Percentiles rank a stretch among this genome's conserved stretches.
Evolutionary conservation across 176 grass and related monocot species (phyloP).

Genomic region (Cocos nucifera): DNA sequence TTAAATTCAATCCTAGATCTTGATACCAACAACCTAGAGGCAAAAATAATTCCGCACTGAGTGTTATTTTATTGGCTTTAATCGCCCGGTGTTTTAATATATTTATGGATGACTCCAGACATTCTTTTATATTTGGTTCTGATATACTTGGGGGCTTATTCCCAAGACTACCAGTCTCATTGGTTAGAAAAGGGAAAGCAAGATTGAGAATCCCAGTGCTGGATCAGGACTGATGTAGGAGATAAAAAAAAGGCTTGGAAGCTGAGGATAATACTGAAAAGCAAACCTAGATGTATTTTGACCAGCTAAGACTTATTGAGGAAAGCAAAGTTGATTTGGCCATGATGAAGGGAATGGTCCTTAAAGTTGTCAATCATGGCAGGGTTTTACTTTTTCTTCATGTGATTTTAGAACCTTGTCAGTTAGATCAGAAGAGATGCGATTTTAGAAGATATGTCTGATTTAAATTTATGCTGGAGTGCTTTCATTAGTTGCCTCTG

Average conservation of each 20-base stretch:
- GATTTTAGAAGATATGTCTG: not conserved
- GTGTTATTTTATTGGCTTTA: constrained; percentile 9
- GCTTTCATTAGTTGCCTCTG: too few relatives aligned
- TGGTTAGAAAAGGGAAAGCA: not conserved
- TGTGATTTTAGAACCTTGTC: constrained; percentile 34
- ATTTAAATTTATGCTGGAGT: too few relatives aligned
- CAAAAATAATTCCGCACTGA: constrained; percentile 1
- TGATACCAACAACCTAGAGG: not conserved
- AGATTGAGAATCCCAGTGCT: constrained; percentile 9
- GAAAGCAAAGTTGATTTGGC: constrained; percentile 6
- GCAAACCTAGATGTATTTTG: constrained; percentile 9
- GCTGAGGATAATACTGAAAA: not conserved
- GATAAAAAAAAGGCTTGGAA: constrained; percentile 17
- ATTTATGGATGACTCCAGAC: constrained; percentile 13
- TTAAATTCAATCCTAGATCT: constrained; percentile 10
- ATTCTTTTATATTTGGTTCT: not conserved
- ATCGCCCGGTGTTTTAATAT: not conserved
- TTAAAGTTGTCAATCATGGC: constrained; percentile 25
- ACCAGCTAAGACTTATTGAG: not conserved
- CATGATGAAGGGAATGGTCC: constrained; percentile 20
- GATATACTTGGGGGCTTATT: too few relatives aligned
- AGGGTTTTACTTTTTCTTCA: constrained; percentile 21
- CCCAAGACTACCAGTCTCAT: not conserved
- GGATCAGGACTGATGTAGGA: not conserved
- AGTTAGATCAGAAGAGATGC: constrained; percentile 17